Base-by-base conservation (phyloP, 345 rosid species). In the Euphorbia pulcherrima region DNA sequence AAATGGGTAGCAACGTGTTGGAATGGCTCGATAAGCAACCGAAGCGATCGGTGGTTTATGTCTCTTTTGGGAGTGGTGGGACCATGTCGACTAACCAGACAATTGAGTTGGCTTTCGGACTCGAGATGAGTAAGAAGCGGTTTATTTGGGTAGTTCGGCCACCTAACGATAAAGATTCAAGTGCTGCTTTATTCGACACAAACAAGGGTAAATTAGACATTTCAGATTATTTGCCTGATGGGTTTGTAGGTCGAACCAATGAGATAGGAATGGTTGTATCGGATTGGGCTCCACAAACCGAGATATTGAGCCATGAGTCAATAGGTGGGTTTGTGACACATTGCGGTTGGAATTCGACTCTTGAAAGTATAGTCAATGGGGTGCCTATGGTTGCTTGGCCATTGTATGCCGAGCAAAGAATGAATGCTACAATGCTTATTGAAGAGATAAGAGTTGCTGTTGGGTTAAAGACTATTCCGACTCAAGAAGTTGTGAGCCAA, bases 381-480 rank as follows among this genome's bases (percentile, higher is more conserved):
- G 80, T 85, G n/a, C 89, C 92, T 0, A 79, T 88, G 68, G 71
- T 90, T 8, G 88, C 75, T 10, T 87, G 96, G 96, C 97, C 97
- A 0, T 68, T 91, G 5, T 84, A 80, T 16, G 87, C 88, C 0
- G 96, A 91, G 78, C 97, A 89, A 23, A 68, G 77, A 53, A 77
- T 89, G 87, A 91, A 89, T 47, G 92, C 97, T 0, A 63, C 82
- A 20, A 53, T 91, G 81, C 71, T 86, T 7, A 48, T 28, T 6
- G 79, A 75, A 35, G 79, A 75, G 28, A 35, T 68, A 0, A 60
- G 74, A 10, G 69, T 75, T 8, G 79, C 77, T 3, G 65, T 68
- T 24, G 47, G 72, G 13, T 26, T 74, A 0, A 30, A 68, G 18
- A 6, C 6, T 14, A 9, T 59, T 27, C 72, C 74, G 8, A 27